These are phyloP conservation scores for Thinopyrum elongatum DNA, from an alignment of 176 grass and related monocot genomes.

Conservation along the genomic window DNA sequence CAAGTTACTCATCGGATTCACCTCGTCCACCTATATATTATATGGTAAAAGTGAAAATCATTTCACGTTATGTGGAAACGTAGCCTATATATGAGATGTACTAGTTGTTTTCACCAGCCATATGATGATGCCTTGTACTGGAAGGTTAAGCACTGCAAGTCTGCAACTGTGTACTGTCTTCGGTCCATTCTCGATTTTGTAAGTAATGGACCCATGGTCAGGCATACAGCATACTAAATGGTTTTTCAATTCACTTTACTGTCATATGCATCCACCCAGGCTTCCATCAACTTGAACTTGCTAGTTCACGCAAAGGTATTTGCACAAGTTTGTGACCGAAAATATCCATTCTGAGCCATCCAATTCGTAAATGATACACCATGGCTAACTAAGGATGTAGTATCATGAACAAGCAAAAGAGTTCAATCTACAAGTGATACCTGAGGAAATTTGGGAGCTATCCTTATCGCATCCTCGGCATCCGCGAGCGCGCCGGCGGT, in stretches of 20 bases:
- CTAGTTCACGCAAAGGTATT: background rate
- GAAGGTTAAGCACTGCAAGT: too few relatives aligned
- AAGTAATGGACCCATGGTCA: background rate
- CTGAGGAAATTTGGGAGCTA: conserved; percentile 55
- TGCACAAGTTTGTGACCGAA: background rate
- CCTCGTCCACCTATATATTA: too few relatives aligned
- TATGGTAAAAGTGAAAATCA: too few relatives aligned
- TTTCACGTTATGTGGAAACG: too few relatives aligned
- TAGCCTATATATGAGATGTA: too few relatives aligned
- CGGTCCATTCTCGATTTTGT: too few relatives aligned
- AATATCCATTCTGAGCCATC: background rate
- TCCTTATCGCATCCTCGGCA: conserved; percentile 59
- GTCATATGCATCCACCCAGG: background rate
- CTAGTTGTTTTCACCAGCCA: too few relatives aligned
- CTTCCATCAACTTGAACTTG: background rate
- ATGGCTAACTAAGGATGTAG: background rate
- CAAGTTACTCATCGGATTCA: background rate
- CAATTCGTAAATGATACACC: background rate
- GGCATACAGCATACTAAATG: background rate
- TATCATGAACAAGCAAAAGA: background rate
- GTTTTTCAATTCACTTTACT: background rate
- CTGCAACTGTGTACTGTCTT: too few relatives aligned
- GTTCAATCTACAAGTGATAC: conserved; percentile 22
- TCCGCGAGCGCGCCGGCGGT: conserved; percentile 49
- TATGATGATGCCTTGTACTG: too few relatives aligned